Percentiles rank a stretch among this genome's conserved stretches.
These are phyloP conservation scores for Aspergillus sojae DNA, from an alignment of 2,329 filamentous ascomycete genomes.

Conservation along the genomic window DNA sequence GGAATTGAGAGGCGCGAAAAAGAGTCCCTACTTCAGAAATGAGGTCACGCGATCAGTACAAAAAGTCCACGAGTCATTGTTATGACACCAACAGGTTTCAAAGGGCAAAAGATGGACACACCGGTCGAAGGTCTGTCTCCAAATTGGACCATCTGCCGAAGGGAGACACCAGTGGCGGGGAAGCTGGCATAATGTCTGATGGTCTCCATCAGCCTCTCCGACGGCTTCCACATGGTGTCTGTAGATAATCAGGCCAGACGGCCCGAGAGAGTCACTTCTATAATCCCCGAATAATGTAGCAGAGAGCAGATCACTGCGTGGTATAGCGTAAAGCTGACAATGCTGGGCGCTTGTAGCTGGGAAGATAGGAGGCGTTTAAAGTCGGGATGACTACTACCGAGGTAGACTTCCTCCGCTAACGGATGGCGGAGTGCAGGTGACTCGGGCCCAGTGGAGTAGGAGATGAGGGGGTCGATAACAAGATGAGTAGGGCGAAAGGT, in stretches of 20 bases:
- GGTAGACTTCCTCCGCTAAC: conserved; percentile 22
- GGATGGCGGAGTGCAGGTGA: not conserved
- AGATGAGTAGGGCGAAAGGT: not conserved
- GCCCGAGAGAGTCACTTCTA: conserved; percentile 21
- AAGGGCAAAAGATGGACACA: conserved; percentile 45
- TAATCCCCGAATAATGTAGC: not conserved
- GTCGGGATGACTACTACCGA: conserved; percentile 13
- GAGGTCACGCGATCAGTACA: conserved; percentile 19
- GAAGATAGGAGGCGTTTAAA: not conserved
- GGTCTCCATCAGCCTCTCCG: conserved; percentile 89
- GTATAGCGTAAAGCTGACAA: not conserved
- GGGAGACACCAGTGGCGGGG: conserved; percentile 91
- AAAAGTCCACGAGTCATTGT: conserved; percentile 8
- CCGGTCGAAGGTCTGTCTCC: conserved; percentile 90
- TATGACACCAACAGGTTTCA: not conserved
- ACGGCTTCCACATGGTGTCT: conserved; percentile 82
- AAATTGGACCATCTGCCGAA: conserved; percentile 99
- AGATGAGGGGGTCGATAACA: conserved; percentile 13
- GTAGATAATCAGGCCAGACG: conserved; percentile 29
- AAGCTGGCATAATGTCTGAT: conserved; percentile 97
- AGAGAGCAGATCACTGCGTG: conserved; percentile 2
- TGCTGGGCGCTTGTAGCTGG: conserved; percentile 8
- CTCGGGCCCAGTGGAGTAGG: conserved; percentile 19
- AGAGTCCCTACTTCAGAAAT: conserved; percentile 69
- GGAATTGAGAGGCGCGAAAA: conserved; percentile 96